These are phyloP conservation scores for Potentilla sterilis DNA, from an alignment of 306 rosid species.

Conservation along the genomic window DNA sequence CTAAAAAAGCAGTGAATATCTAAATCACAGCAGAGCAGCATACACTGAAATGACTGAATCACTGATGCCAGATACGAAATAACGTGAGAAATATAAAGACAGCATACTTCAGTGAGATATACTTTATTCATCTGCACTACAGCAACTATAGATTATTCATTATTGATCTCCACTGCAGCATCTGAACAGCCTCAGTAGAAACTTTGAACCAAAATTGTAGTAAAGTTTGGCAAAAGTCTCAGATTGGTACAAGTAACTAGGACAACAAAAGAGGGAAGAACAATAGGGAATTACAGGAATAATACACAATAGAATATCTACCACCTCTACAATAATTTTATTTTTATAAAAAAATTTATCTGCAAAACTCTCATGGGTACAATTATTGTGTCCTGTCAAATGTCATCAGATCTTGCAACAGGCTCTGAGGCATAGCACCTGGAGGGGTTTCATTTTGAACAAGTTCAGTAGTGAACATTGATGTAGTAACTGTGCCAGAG, in stretches of 20 bases:
- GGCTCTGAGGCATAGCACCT: neutral
- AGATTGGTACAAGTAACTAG: neutral
- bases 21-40: neutral
- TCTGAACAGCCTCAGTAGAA: neutral
- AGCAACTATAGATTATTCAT: neutral
- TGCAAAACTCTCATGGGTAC: neutral
- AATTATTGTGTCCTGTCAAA: conserved; percentile 12
- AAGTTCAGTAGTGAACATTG: neutral
- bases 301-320: neutral
- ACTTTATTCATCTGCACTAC: neutral
- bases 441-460: neutral
- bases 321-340: neutral
- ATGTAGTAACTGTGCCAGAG: neutral
- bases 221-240: neutral
- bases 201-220: neutral
- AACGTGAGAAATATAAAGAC: neutral
- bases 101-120: neutral
- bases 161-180: neutral
- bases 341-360: too few species aligned
- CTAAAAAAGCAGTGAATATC: neutral
- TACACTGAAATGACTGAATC: too few species aligned
- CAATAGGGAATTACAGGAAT: neutral
- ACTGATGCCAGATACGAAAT: too few species aligned
- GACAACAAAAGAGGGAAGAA: neutral
- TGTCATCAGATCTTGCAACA: conserved; percentile 3